A percentile compares a stretch with the other conserved stretches of the same genome.
Evolutionary conservation across 169 alveolate genomes (phyloP).

Genomic region (Plasmodium billcollinsi): DNA sequence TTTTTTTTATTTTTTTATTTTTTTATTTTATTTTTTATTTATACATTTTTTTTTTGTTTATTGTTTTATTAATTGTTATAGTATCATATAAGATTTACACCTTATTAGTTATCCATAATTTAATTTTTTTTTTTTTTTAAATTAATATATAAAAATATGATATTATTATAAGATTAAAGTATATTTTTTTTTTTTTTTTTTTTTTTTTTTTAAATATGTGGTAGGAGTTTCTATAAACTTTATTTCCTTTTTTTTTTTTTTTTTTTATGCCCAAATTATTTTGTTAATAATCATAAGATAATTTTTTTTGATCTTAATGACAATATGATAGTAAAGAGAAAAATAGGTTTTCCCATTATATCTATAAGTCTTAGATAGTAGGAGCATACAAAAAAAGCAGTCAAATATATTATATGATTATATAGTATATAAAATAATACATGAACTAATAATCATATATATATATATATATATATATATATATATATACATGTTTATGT

Average conservation of each 20-base stretch:
- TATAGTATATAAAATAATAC: background rate
- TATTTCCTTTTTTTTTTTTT: no score
- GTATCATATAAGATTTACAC: background rate
- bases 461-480: background rate
- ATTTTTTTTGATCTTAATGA: no score
- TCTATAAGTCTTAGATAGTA: no score
- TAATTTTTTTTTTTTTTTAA: conserved; percentile 3
- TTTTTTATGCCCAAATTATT: no score
- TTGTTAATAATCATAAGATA: no score
- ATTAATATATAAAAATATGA: background rate
- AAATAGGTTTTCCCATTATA: no score
- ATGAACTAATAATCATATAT: no score
- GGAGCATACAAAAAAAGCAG: no score
- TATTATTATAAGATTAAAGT: no score
- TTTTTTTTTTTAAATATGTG: background rate
- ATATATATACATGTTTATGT: background rate
- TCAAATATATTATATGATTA: background rate
- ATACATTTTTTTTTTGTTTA: background rate
- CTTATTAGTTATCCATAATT: background rate
- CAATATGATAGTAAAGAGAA: no score
- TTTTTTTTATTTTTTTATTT: conserved; percentile 4
- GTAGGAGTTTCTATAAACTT: no score
- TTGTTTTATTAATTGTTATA: conserved; percentile 1
- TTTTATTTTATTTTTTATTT: background rate
- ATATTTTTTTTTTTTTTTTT: background rate